Conservation (phyloP, 148 eudicot genomes). For the Talinum fruticosum region DNA sequence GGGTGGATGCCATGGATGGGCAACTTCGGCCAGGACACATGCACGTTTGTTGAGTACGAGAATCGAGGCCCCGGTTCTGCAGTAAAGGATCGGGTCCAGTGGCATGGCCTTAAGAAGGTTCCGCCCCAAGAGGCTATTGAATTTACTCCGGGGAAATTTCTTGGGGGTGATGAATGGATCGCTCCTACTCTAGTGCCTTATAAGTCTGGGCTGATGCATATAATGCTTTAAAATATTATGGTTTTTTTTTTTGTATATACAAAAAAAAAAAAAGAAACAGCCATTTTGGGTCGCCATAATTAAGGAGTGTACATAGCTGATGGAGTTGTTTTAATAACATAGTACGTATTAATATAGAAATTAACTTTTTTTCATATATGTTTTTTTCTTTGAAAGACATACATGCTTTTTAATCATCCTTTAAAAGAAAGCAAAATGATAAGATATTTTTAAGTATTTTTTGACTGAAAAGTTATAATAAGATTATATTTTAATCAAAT, state of each 20-base stretch:
- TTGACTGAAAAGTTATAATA: no score
- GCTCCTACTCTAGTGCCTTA: conserved; percentile 41
- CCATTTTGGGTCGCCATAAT: not conserved
- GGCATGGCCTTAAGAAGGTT: conserved; percentile 51
- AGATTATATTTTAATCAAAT: no score
- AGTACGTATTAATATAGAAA: no score
- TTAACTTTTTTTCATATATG: no score
- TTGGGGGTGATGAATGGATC: conserved; percentile 50
- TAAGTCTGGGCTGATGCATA: conserved; percentile 34
- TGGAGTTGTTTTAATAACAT: not conserved
- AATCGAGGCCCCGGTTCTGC: conserved; percentile 54
- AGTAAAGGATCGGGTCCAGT: conserved; percentile 34
- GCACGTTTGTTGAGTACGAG: conserved; percentile 44
- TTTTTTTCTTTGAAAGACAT: no score
- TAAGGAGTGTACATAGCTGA: not conserved
- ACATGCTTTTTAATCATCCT: no score
- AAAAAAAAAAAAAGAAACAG: no score
- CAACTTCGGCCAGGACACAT: conserved; percentile 27
- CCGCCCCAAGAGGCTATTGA: conserved; percentile 12
- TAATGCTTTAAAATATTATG: not conserved
- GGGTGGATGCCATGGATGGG: conserved; percentile 57
- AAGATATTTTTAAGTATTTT: no score
- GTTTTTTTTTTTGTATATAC: no score
- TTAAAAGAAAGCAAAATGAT: no score
- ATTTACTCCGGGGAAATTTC: conserved; percentile 30